Evolutionary conservation across 2,329 filamentous ascomycete species (phyloP), one percentile per base, ranked within the genome.

Genomic region (Fusarium neocosmosporiellum): DNA sequence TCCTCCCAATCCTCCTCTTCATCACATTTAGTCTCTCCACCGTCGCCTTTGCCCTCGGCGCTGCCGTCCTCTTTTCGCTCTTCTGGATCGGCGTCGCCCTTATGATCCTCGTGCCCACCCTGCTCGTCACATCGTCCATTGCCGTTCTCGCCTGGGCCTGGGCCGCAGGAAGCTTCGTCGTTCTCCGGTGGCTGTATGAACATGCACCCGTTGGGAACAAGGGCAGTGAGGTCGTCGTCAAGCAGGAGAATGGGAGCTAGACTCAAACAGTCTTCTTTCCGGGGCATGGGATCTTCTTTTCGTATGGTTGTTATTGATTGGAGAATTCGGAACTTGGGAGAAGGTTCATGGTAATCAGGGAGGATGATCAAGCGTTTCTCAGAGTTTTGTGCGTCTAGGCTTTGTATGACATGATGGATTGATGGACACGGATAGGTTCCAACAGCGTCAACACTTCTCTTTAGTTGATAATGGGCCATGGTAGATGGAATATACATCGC

Each of bases 1-100:
- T 90, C 65, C 81, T 93, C 16, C 94, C 94, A 1, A 76, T 95
- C 66, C 81, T 91, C 43, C 83, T 95, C 70, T 96, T 96, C 84
- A 71, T 87, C 64, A 83, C 88, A 74, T 94, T 95, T 84, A 85
- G 88, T 63, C 74, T 91, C 43, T 89, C 88, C 41, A 88, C 91
- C 67, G 81, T 91, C 70, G 80, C 91, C 70, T 88, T 94, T 79
- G 88, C 91, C 18, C 78, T 93, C 43, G 82, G 90, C 46, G 86
- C 87, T 33, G 91, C 91, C 14, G 77, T 93, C 41, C 76, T 91
- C 64, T 93, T 94, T 83, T 88, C 89, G 2, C 85, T 93, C 55
- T 91, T 93, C 83, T 92, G 90, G 85, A 87, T 90, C 61, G 89
- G 90, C 59, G 80, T 94, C 50, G 92, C 91, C 3, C 83, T 93